These are phyloP conservation scores for Alternaria ethzedia DNA, from an alignment of 2,329 filamentous ascomycete genomes.

Conservation along the genomic window DNA sequence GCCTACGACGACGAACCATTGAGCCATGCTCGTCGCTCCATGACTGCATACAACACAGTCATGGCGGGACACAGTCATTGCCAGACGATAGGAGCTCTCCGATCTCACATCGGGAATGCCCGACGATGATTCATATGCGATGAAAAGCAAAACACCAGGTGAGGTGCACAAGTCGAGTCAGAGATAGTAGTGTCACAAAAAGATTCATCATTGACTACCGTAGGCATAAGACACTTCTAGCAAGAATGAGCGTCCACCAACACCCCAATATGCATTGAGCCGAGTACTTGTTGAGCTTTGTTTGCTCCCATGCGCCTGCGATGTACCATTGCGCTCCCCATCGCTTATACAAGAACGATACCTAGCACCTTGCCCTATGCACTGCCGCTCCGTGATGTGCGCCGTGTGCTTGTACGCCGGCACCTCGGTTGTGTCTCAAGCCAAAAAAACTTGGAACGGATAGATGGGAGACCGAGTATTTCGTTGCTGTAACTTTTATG, in stretches of 20 bases:
- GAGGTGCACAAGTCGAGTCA: neutral
- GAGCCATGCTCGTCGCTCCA: neutral
- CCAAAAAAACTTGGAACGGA: neutral
- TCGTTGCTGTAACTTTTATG: constrained; percentile 28
- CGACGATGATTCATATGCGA: neutral
- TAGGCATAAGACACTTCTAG: neutral
- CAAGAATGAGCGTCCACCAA: neutral
- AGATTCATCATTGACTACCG: neutral
- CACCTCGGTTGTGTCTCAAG: neutral
- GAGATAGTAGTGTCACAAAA: neutral
- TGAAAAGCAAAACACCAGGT: neutral
- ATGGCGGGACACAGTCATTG: neutral
- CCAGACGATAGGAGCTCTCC: neutral
- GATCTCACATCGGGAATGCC: neutral
- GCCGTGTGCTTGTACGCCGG: neutral
- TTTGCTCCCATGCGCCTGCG: constrained; percentile 4
- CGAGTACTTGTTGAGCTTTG: neutral
- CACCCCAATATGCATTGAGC: constrained; percentile 9
- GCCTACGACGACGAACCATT: constrained; percentile 1
- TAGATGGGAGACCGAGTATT: neutral
- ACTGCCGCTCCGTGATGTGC: neutral
- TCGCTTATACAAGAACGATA: constrained; percentile 9
- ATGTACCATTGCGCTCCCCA: neutral
- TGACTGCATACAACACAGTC: neutral
- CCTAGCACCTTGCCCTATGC: constrained; percentile 6